phyloP scores from a whole-genome alignment of 164 flowering plant genomes.

The Pachysandra terminalis region DNA sequence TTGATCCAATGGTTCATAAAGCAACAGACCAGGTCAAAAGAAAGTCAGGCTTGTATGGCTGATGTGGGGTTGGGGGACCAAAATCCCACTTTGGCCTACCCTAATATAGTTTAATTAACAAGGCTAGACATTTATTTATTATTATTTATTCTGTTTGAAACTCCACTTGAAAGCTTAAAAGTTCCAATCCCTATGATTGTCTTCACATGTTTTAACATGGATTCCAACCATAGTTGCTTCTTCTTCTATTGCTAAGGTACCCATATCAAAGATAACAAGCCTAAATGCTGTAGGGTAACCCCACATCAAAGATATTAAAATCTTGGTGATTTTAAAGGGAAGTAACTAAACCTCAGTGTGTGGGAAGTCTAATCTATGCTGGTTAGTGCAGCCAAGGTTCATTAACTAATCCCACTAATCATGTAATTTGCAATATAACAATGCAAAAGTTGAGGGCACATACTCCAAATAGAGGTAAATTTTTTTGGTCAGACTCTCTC shows the following conservation, averaged over 20 bases:
- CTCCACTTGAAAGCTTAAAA: constrained; percentile 25
- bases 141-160: too few relatives aligned
- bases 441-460: constrained; percentile 1
- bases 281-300: constrained; percentile 13
- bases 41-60: constrained; percentile 6
- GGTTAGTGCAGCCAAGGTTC: constrained; percentile 27
- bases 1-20: constrained; percentile 20
- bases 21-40: constrained; percentile 17
- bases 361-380: constrained; percentile 9
- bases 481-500: too few relatives aligned
- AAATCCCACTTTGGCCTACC: constrained; percentile 31
- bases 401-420: constrained; percentile 28
- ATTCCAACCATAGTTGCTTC: constrained; percentile 35
- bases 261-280: constrained; percentile 17
- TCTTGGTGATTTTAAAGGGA: constrained; percentile 16
- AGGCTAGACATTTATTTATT: constrained; percentile 1
- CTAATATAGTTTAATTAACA: not conserved
- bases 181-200: constrained; percentile 42
- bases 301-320: constrained; percentile 14
- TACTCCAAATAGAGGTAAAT: constrained; percentile 10
- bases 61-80: constrained; percentile 48
- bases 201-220: constrained; percentile 46
- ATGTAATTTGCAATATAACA: constrained; percentile 8
- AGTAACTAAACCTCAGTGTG: constrained; percentile 17
- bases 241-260: constrained; percentile 6